Evolutionary conservation across 2,329 filamentous ascomycete genomes (phyloP), one percentile per base, ranked within the genome.

Genomic region (Geoglossum cookeanum): DNA sequence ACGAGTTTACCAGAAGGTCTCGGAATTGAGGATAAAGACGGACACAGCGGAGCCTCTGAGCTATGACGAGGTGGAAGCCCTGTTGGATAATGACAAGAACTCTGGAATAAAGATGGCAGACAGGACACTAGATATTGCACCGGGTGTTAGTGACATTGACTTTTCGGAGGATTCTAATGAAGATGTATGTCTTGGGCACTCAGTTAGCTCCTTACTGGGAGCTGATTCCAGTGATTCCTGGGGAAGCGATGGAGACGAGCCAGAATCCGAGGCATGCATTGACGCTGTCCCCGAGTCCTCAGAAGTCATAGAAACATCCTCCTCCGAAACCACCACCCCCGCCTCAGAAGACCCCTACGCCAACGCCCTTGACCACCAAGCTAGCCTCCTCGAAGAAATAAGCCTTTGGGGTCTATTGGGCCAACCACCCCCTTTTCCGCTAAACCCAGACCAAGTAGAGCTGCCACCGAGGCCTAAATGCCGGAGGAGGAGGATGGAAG

Each of bases 321-420:
- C 13, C 7, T 42, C 39, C 39, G 39, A 42, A 42, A 42, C 3
- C 6, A n/a, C 3, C 39, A 13, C 5, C 13, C 4, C 39, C 39
- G n/a, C 39, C 39, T 60, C 61, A 1, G 70, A 75, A 64, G 71
- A 74, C 37, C 61, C 64, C 2, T 72, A 75, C 60, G 68, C 74
- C 22, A 73, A 78, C 57, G 63, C 65, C 1, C 63, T 77, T 29
- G 79, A 82, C 62, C 66, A 66, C 44, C 62, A 71, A 60, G 65
- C 66, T 9, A 74, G 71, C 59, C 65, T 61, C 48, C 61, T 63
- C 22, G 75, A 77, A 62, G 76, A 80, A 62, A 57, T 64, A 1
- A 64, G 64, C 3, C 64, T 80, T 3, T 74, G 74, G 70, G 60
- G 64, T 0, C 58, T 73, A 1, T 66, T 80, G 1, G 68, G 67